Percentiles rank a stretch among this genome's conserved stretches.
Evolutionary conservation across 148 eudicot genomes (phyloP).

Genomic region (Polygonum aviculare): DNA sequence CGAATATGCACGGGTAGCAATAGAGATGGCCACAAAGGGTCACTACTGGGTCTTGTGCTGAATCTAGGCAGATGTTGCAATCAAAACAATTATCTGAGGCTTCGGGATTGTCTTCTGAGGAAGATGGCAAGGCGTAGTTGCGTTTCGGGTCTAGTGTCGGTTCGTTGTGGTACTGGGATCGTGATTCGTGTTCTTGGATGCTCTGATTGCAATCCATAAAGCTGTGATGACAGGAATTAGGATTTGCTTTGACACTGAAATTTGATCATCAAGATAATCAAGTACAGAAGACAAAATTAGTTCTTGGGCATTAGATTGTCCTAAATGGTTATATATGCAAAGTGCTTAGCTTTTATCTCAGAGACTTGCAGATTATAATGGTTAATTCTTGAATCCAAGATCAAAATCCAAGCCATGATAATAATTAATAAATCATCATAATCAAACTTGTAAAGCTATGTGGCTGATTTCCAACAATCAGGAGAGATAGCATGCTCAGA

Average conservation of each 20-base stretch:
- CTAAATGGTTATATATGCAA: not conserved
- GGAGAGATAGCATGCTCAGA: not conserved
- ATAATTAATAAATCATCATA: not conserved
- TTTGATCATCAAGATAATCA: not conserved
- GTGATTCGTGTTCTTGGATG: slow-evolving; percentile 20
- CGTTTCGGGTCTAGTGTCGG: slow-evolving; percentile 19
- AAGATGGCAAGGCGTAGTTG: slow-evolving; percentile 21
- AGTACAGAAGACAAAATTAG: not conserved
- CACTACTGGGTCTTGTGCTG: slow-evolving; percentile 80
- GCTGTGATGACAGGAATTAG: not conserved
- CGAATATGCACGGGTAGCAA: slow-evolving; percentile 87
- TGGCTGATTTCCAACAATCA: not conserved
- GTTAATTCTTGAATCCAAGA: too few species aligned
- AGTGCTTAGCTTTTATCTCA: too few species aligned
- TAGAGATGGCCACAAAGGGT: slow-evolving; percentile 89
- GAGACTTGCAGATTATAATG: not conserved
- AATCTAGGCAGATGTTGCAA: slow-evolving; percentile 83
- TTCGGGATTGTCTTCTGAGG: slow-evolving; percentile 19
- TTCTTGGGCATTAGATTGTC: not conserved
- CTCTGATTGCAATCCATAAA: slow-evolving; percentile 47
- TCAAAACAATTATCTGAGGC: slow-evolving; percentile 40
- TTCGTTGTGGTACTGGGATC: slow-evolving; percentile 25
- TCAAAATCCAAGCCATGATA: too few species aligned
- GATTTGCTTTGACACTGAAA: too few species aligned
- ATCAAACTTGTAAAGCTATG: not conserved